Evolutionary conservation across 768 basidiomycete genomes (phyloP).

Genomic region (Brasilioporus rufonigricans): DNA sequence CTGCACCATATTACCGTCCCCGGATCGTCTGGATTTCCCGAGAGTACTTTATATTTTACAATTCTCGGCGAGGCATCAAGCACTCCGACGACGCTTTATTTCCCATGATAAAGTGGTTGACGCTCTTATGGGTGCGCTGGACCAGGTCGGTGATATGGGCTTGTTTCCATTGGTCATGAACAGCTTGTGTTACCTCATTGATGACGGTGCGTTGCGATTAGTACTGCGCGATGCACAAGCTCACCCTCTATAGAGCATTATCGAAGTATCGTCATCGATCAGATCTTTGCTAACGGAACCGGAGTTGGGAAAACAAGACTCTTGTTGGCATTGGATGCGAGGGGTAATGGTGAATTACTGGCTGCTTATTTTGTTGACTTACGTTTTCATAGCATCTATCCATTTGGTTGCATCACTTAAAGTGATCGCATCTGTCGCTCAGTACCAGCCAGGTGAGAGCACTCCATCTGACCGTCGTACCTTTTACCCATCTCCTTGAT

Average conservation of each 20-base stretch:
- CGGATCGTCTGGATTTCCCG: neutral
- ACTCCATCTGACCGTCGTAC: neutral
- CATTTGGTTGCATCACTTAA: conserved; percentile 1
- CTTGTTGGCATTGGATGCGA: neutral
- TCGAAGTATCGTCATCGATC: neutral
- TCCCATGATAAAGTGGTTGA: neutral
- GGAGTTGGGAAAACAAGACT: neutral
- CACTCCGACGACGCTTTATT: neutral
- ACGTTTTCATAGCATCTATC: neutral
- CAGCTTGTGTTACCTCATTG: neutral
- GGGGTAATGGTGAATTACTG: neutral
- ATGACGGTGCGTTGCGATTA: neutral
- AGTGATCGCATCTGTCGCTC: conserved; percentile 1
- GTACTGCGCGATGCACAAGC: neutral
- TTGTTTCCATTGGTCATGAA: neutral
- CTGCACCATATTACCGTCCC: neutral
- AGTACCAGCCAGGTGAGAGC: neutral
- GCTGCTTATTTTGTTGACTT: neutral
- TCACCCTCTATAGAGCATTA: neutral
- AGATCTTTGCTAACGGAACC: neutral
- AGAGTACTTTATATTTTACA: neutral
- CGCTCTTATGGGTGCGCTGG: neutral
- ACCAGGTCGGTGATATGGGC: neutral
- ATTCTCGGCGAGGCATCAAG: neutral
- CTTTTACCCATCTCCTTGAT: neutral